Conservation (phyloP, 805 yeast species). For the Candida ipomoeae region DNA sequence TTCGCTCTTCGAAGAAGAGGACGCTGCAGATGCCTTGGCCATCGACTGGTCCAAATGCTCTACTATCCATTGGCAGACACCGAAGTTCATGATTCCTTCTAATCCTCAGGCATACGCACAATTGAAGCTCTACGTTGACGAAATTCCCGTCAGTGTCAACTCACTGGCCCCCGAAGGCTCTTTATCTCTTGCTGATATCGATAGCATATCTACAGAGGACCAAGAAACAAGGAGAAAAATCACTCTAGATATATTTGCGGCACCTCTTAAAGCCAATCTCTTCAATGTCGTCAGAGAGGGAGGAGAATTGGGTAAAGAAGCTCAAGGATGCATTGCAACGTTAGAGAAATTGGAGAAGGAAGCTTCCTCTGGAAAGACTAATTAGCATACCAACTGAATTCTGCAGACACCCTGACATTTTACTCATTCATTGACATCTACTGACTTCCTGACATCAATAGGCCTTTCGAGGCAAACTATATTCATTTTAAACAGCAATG, state of each 20-base stretch:
- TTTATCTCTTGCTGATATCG: conserved; percentile 35
- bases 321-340: conserved; percentile 24
- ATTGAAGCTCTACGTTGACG: conserved; percentile 53
- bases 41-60: conserved; percentile 15
- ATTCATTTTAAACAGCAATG: too few species aligned
- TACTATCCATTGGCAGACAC: conserved; percentile 45
- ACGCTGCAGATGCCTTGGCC: conserved; percentile 13
- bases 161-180: conserved; percentile 20
- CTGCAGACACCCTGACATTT: too few species aligned
- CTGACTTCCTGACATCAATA: too few species aligned
- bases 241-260: conserved; percentile 49
- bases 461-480: too few species aligned
- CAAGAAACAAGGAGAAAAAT: conserved; percentile 49
- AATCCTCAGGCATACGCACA: conserved; percentile 62
- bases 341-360: conserved; percentile 10
- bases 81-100: conserved; percentile 46
- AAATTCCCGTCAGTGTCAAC: conserved; percentile 18
- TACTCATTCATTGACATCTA: too few species aligned
- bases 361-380: neutral
- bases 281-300: conserved; percentile 58
- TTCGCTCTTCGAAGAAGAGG: conserved; percentile 34
- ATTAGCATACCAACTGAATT: neutral
- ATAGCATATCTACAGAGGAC: conserved; percentile 57
- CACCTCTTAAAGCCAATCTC: conserved; percentile 49
- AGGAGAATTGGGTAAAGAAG: conserved; percentile 62